phyloP scores from a whole-genome alignment of 1,139 yeast genomes.

The Debaryomyces sp. region DNA sequence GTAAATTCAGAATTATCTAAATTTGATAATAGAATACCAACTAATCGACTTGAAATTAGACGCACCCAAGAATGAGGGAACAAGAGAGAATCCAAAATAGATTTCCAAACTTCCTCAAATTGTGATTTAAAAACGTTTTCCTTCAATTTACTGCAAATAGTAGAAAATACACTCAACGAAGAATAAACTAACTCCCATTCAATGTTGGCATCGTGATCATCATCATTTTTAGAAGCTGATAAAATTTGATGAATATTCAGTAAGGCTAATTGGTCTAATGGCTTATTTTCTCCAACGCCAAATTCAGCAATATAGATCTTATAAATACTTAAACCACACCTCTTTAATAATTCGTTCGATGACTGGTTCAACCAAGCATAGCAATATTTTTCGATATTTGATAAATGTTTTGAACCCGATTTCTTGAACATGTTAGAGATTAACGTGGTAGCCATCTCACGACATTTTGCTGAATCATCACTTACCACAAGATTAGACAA shows the following conservation, averaged over 20 bases:
- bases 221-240: slow-evolving; percentile 29
- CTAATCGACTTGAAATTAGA: slow-evolving; percentile 63
- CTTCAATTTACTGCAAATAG: slow-evolving; percentile 34
- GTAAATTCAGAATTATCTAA: slow-evolving; percentile 36
- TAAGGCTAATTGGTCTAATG: slow-evolving; percentile 44
- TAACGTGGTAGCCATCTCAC: slow-evolving; percentile 79
- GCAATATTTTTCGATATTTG: slow-evolving; percentile 59
- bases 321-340: slow-evolving; percentile 80
- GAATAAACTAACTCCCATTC: slow-evolving; percentile 83
- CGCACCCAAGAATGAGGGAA: slow-evolving; percentile 96
- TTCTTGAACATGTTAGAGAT: slow-evolving; percentile 59
- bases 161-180: slow-evolving; percentile 57
- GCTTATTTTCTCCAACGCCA: slow-evolving; percentile 43
- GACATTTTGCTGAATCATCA: slow-evolving; percentile 79
- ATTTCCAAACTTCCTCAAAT: slow-evolving; percentile 51
- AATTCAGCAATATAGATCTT: slow-evolving; percentile 60
- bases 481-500: slow-evolving; percentile 75
- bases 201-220: slow-evolving; percentile 35
- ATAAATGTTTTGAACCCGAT: slow-evolving; percentile 41
- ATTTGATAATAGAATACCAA: slow-evolving; percentile 53
- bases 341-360: slow-evolving; percentile 55
- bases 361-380: slow-evolving; percentile 69
- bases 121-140: slow-evolving; percentile 30
- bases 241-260: slow-evolving; percentile 42
- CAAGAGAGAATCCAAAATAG: slow-evolving; percentile 57